Evolutionary conservation across 1,284 basidiomycete species (phyloP), one percentile per base, ranked within the genome.

Genomic region (Mycena sp.): DNA sequence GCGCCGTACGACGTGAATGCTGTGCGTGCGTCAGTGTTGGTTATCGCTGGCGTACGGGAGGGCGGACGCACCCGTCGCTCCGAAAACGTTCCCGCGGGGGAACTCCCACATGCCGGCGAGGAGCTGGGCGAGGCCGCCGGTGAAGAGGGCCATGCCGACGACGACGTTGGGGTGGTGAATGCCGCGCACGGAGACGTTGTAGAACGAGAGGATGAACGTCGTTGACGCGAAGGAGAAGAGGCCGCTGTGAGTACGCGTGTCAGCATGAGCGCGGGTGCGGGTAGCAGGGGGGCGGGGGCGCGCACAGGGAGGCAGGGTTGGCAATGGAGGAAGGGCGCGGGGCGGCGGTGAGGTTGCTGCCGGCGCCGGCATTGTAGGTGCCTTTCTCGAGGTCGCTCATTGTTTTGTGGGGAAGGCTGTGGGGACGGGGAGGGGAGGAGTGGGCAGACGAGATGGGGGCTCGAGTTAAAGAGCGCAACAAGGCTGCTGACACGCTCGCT

Each of bases 1-100:
- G 87, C 88, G 59, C 93, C 94, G 70, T 92, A 96, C 1, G 88
- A 89, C 0, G 89, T 81, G 82, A 95, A 95, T 0, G 93, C 95
- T 83, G 85, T n/a, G n/a, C n/a, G n/a, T n/a, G n/a, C n/a, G n/a
- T n/a, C n/a, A n/a, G n/a, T n/a, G n/a, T n/a, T n/a, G n/a, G n/a
- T n/a, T n/a, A n/a, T n/a, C n/a, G n/a, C n/a, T n/a, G n/a, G n/a
- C n/a, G n/a, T n/a, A 35, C 7, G 32, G 32, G 14, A 35, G 9
- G 14, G 32, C 9, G 32, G 7, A 35, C 32, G 7, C 9, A 88
- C 87, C 86, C 32, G 88, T 88, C 1, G 85, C 88, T 64, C 85
- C 85, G 59, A 89, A 89, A 0, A 77, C 78, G 65, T 90, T 89
- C 4, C 91, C 91, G 43, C 84, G 80, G 1, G 90, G 91, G 74